A percentile compares a stretch with the other conserved stretches of the same genome.
phyloP scores from a whole-genome alignment of 192 early-diverging fungal genomes.

The Neocallimastix lanati region DNA sequence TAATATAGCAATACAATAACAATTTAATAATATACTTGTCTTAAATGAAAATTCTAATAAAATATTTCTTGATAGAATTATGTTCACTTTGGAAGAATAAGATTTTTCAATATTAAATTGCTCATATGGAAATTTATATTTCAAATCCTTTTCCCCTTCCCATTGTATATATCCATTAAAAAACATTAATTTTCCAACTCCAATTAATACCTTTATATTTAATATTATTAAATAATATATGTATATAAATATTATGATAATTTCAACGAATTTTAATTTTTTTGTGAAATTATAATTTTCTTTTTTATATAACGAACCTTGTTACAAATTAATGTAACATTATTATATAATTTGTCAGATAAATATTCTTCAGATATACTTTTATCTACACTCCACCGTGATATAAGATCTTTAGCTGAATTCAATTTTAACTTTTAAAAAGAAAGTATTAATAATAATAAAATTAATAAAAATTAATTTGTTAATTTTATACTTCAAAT shows the following conservation, averaged over 20 bases:
- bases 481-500: no score
- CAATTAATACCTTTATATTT: background rate
- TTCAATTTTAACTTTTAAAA: background rate
- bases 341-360: background rate
- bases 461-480: no score
- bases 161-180: background rate
- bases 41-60: background rate
- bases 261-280: no score
- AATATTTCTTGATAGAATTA: background rate
- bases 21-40: background rate
- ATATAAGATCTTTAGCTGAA: background rate
- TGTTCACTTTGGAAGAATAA: background rate
- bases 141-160: background rate
- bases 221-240: no score
- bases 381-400: background rate
- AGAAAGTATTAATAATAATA: no score
- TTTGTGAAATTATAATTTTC: no score
- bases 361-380: background rate
- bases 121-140: background rate
- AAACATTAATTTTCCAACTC: background rate
- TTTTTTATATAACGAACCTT: background rate
- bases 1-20: no score
- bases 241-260: no score
- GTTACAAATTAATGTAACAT: background rate
- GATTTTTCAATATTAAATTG: background rate